Base-by-base conservation (phyloP, 345 rosid genomes). In the Bretschneidera sinensis region DNA sequence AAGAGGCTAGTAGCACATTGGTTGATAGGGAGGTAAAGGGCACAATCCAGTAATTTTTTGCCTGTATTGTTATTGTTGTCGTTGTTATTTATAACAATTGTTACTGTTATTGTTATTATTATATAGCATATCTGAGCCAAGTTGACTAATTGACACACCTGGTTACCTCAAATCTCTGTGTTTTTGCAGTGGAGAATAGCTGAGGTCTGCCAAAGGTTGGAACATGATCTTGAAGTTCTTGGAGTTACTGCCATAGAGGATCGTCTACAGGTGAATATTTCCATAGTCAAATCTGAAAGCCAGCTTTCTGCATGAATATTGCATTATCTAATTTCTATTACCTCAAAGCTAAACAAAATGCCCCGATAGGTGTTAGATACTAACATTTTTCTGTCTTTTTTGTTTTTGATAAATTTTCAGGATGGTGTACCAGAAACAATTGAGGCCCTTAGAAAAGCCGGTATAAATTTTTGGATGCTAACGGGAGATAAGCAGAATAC, bases 401-500 rank as follows among this genome's bases (percentile, higher is more conserved):
- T n/a, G n/a, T n/a, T 70, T 59, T 65, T 18, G 48, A 48, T 48
- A 51, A 58, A 21, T 57, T 59, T 62, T 66, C 81, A 94, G 99
- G 97, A 94, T 81, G 99, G 96, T 67, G 99, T 94, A 48, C 95
- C 99, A 21, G 97, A 88, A 85, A 85, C 99, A 69, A 90, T 90
- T 54, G 88, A 86, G 65, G 77, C 92, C 28, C 92, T 91, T 54
- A 81, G 99, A 71, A 90, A 88, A 80, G 97, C 96, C 23, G 97
- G 99, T 62, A 90, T 90, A 65, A 85, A 90, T 75, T 94, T 94
- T 78, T 94, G 97, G 99, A 94, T 94, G 99, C 81, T 94, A 70
- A 90, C 99, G 0, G 99, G 99, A 55, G 97, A 94, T 75, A 88
- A 88, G 84, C 99, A 88, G 80, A 83, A 80, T 69, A 94, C 99